Conservation (phyloP, 2,329 filamentous ascomycete genomes). For the Verticillium isaacii region DNA sequence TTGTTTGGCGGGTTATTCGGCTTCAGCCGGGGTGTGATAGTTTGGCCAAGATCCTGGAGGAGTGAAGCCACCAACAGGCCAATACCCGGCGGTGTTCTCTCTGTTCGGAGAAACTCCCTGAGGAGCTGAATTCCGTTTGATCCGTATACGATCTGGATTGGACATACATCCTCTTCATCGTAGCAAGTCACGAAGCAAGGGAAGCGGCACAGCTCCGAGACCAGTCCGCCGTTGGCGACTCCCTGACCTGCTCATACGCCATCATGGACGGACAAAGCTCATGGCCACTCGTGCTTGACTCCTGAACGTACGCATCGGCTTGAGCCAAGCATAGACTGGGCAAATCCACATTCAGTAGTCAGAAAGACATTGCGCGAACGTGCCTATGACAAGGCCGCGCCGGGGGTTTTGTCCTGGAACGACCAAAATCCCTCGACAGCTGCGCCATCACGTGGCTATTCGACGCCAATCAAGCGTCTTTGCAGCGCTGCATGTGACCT, state of each 20-base stretch:
- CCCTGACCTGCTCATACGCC: background rate
- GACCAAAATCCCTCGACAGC: background rate
- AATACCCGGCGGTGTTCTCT: background rate
- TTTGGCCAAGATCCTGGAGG: background rate
- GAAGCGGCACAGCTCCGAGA: background rate
- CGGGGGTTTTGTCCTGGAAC: background rate
- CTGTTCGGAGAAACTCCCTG: background rate
- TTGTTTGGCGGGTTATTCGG: background rate
- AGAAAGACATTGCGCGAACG: background rate
- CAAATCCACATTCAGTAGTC: background rate
- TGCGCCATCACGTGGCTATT: background rate
- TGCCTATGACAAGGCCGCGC: background rate
- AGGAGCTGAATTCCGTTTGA: background rate
- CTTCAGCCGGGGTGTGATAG: background rate
- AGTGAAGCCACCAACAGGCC: background rate
- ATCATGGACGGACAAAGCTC: background rate
- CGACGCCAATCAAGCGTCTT: background rate
- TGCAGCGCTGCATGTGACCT: background rate
- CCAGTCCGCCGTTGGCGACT: background rate
- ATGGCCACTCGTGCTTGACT: background rate
- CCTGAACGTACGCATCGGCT: background rate
- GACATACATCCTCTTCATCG: background rate
- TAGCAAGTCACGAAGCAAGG: background rate
- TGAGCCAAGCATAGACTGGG: background rate
- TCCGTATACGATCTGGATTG: background rate